Base-by-base conservation (phyloP, 352 stramenopile genomes). In the Blastocystis sp. region DNA sequence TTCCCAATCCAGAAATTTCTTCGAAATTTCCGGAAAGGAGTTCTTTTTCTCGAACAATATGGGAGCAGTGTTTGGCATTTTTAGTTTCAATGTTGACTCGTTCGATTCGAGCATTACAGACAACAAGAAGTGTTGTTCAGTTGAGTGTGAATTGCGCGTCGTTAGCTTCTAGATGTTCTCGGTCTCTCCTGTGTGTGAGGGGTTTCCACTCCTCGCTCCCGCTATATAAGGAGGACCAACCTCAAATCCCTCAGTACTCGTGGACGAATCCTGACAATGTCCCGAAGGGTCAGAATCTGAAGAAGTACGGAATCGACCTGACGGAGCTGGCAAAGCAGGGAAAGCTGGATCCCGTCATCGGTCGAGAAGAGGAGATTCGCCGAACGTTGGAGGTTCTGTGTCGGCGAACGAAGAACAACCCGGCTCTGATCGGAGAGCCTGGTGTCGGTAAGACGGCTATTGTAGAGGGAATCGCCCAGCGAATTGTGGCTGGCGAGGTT, bases 331-430 rank as follows among this genome's bases (percentile, higher is more conserved):
- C 91, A 24, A 88, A 89, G 56, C 73, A 90, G n/a, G 91, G 91
- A 14, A 90, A 93, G 86, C 87, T 97, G 14, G 94, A 97, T 88
- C 93, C 93, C 2, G 90, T 97, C 7, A 97, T 97, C 88, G 94
- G 94, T 0, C 90, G 94, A 18, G 94, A 97, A 87, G 92, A 96
- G 67, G 90, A 97, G 85, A 97, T 98, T 88, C 91, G 94, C 18
- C 90, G 94, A 44, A 92, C 93, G 2, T 94, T 98, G 87, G 94
- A 97, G 88, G 96, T 98, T 84, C 88, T 98, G 6, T 94, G 90
- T 38, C 90, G 95, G 16, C 89, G 95, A 24, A 98, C 94, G 36
- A 98, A 98, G 92, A 98, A 98, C 88, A 98, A 98, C 88, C 95
- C 95, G 1, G 93, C 97, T 56, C 89, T 98, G 51, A 97, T 98